Base-by-base conservation (phyloP, 352 stramenopile genomes). In the Saprolegnia diclina region DNA sequence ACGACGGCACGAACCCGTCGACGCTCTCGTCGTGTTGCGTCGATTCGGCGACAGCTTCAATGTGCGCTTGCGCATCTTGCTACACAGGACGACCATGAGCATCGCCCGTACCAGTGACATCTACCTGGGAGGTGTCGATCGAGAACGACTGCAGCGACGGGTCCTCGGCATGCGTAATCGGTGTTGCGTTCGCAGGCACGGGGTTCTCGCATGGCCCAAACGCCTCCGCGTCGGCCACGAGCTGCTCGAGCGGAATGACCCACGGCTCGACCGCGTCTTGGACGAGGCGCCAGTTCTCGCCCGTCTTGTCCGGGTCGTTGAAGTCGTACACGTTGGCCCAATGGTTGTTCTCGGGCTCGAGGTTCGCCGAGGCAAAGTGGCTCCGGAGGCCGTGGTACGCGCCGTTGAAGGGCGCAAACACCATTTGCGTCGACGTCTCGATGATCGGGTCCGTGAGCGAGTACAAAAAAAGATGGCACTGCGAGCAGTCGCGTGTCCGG, bases 281-380 rank as follows among this genome's bases (percentile, higher is more conserved):
- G n/a, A 87, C 63, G 22, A 90, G 73, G n/a, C 74, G 72, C 82
- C 82, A 92, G 72, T 92, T 92, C 61, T 64, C 73, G 21, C 82
- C 80, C 4, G 73, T 80, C 76, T 89, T 93, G 71, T 92, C 79
- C 9, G 83, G 86, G 72, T 97, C 90, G 72, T 96, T 97, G 69
- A 97, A 97, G 71, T 97, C 91, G 71, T 93, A 97, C 18, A 97
- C 78, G 35, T 91, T 82, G 45, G 83, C 90, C 90, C 90, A 97
- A 64, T 94, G 85, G 64, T 97, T 97, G 72, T 91, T 89, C 26
- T 73, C 76, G n/a, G 90, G 84, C 57, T 93, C 81, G 19, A 97
- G 68, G 0, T 77, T 77, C 3, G 89, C 89, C 14, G 84, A 75
- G 0, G 48, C 21, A 66, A 97, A 95, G 69, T 90, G 79, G 82